Conservation (phyloP, 257 asterid species). For the Solanum pennellii region DNA sequence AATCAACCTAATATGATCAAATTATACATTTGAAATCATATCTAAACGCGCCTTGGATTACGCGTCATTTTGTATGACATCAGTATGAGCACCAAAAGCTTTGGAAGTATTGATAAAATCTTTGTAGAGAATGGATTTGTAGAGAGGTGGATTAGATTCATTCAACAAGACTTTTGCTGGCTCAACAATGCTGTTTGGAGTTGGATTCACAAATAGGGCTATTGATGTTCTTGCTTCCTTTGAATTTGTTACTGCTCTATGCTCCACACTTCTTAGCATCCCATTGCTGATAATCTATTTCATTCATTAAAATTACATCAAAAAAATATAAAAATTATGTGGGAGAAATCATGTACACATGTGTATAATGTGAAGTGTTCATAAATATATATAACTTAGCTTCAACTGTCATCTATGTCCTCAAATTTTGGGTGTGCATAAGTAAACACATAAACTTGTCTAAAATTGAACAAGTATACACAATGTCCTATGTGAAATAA, state of each 20-base stretch:
- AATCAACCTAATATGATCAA: no score
- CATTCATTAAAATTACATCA: not conserved
- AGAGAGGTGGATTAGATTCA: slow-evolving; percentile 37
- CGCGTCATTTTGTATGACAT: slow-evolving; percentile 9
- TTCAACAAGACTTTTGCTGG: slow-evolving; percentile 32
- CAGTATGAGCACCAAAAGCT: slow-evolving; percentile 30
- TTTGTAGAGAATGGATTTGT: slow-evolving; percentile 17
- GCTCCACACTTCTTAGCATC: slow-evolving; percentile 37
- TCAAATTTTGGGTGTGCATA: no score
- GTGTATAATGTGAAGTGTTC: no score
- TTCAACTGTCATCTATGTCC: no score
- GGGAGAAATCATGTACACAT: not conserved
- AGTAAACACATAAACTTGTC: no score
- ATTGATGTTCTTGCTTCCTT: slow-evolving; percentile 38
- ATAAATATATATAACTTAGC: no score
- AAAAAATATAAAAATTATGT: no score
- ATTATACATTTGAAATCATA: no score
- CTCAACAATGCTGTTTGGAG: slow-evolving; percentile 24
- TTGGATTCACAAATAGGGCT: slow-evolving; percentile 47
- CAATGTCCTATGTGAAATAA: no score
- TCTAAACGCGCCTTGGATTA: not conserved
- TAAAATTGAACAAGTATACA: no score
- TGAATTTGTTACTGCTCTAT: slow-evolving; percentile 50
- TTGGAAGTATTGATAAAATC: slow-evolving; percentile 27
- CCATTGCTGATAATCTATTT: slow-evolving; percentile 52